Evolutionary conservation across 805 yeast genomes (phyloP), one percentile per base, ranked within the genome.

Genomic region (Lachancea cidri): DNA sequence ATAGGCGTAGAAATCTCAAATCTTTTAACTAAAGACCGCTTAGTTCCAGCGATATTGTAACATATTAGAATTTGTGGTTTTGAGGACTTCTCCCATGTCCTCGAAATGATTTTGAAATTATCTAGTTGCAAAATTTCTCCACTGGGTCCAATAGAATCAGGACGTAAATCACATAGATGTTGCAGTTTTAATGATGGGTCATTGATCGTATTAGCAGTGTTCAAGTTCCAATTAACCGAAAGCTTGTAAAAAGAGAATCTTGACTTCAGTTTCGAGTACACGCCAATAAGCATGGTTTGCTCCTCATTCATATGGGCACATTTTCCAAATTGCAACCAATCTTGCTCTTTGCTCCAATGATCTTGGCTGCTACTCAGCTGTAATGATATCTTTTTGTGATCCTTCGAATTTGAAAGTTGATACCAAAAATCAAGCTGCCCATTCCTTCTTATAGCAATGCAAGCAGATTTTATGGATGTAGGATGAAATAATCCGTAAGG

Each of bases 371-470:
- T 45, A 27, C 49, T 43, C n/a, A 62, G 36, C 30, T 61, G 64
- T 18, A 59, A 41, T 1, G 61, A 55, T 1, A 62, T 55, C 39
- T 63, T 63, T 36, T 62, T 63, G 41, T 60, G 64, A 38, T 60
- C 65, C 36, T 62, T 63, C 2, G 67, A 63, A 40, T 63, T 63
- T 9, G 66, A 63, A 38, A 63, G 59, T 41, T 63, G 66, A 36
- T 63, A 63, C 67, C 67, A 63, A 33, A 63, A 58, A 42, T 60
- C 65, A 29, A 63, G 45, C 40, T 62, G 64, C 17, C 65, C 65
- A 40, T 60, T 61, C 35, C 50, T 57, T 44, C 67, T 56, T 16
- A 62, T 47, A 4, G 60, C 65, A 33, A 55, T 40, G 41, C 64
- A 63, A 8, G 66, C 64, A 48, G 60, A 60, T 46, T 63, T 62